Evolutionary conservation across 1,139 yeast species (phyloP).

Genomic region (Dujonia santamariae): DNA sequence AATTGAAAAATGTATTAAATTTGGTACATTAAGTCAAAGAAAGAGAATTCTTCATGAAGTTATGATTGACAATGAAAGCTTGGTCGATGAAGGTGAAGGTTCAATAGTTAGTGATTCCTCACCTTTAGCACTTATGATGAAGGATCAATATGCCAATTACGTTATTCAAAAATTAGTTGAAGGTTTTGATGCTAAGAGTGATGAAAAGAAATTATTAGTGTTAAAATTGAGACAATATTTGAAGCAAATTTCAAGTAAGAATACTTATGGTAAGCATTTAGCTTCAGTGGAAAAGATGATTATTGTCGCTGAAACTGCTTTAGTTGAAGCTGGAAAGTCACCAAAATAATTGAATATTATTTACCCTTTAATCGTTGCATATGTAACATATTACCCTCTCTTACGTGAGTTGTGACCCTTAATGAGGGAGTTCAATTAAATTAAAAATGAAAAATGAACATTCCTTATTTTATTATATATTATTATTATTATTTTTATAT

Average conservation of each 20-base stretch:
- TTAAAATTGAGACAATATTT: slow-evolving; percentile 60
- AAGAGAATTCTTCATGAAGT: slow-evolving; percentile 60
- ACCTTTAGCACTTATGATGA: slow-evolving; percentile 83
- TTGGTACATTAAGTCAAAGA: slow-evolving; percentile 65
- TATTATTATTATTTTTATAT: slow-evolving; percentile 3
- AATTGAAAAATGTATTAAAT: slow-evolving; percentile 87
- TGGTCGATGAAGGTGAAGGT: slow-evolving; percentile 25
- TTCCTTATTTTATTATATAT: no score
- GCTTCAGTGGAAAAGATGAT: slow-evolving; percentile 84
- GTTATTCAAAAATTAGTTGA: slow-evolving; percentile 94
- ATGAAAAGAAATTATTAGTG: slow-evolving; percentile 61
- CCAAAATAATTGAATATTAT: no score
- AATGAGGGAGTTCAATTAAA: no score
- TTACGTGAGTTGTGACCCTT: no score
- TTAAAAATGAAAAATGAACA: no score
- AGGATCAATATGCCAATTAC: slow-evolving; percentile 95
- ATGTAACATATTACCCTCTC: no score
- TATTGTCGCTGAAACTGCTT: slow-evolving; percentile 50
- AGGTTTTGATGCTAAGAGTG: slow-evolving; percentile 61
- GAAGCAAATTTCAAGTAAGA: slow-evolving; percentile 53
- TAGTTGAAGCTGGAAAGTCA: slow-evolving; percentile 33
- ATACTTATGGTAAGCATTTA: slow-evolving; percentile 74
- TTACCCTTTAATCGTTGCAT: no score
- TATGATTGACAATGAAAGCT: slow-evolving; percentile 47
- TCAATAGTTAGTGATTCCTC: slow-evolving; percentile 52